Evolutionary conservation across 2,329 filamentous ascomycete genomes (phyloP).

Genomic region (Blastomyces percursus): DNA sequence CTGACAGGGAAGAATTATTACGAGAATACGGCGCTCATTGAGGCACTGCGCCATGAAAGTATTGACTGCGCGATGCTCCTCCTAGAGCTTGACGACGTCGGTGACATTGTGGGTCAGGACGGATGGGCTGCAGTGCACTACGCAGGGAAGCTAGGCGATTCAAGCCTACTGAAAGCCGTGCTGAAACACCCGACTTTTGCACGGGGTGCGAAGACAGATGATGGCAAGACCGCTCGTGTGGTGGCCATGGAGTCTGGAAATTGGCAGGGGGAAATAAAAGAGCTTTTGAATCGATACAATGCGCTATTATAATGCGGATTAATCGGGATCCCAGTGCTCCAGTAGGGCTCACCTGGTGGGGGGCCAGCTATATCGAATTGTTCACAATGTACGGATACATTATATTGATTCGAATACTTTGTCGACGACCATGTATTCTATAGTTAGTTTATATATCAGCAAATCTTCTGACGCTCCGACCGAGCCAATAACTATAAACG

Average conservation of each 20-base stretch:
- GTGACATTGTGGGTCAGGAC: slow-evolving; percentile 13
- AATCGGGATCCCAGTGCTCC: neutral
- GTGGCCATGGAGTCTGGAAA: slow-evolving; percentile 13
- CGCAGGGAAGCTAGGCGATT: slow-evolving; percentile 13
- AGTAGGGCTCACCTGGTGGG: neutral
- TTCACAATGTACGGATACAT: neutral
- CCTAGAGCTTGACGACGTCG: slow-evolving; percentile 10
- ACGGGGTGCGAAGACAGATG: slow-evolving; percentile 9
- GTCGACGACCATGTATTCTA: neutral
- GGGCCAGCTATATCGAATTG: neutral
- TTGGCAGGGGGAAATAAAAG: slow-evolving; percentile 13
- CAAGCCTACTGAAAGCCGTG: neutral
- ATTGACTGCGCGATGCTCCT: slow-evolving; percentile 8
- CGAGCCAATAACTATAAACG: neutral
- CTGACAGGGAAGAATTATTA: slow-evolving; percentile 9
- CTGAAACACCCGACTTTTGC: slow-evolving; percentile 10
- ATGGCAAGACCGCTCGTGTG: slow-evolving; percentile 12
- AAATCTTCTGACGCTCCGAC: neutral
- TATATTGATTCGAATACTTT: neutral
- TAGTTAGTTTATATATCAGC: neutral
- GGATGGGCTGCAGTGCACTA: slow-evolving; percentile 14
- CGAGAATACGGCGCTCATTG: slow-evolving; percentile 13
- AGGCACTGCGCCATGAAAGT: slow-evolving; percentile 11
- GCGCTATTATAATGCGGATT: slow-evolving; percentile 5
- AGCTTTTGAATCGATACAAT: slow-evolving; percentile 11